phyloP scores from a whole-genome alignment of 1,284 basidiomycete species.

The Heterobasidion irregulare region DNA sequence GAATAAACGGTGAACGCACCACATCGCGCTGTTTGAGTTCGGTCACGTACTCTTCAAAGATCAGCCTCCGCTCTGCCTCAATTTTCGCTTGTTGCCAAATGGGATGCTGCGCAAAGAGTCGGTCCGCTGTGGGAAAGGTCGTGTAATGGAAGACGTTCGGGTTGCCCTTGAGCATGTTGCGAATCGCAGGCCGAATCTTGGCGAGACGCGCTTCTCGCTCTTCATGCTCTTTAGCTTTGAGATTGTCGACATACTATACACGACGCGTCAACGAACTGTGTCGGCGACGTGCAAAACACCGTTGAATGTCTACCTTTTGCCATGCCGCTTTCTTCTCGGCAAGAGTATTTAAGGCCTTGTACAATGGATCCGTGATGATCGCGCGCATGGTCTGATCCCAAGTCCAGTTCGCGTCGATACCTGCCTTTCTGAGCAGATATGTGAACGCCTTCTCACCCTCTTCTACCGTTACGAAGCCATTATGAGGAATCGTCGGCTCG shows the following conservation, averaged over 20 bases:
- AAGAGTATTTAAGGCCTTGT: conserved; percentile 89
- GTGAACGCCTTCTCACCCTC: conserved; percentile 94
- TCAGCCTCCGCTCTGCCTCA: conserved; percentile 73
- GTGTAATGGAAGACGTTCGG: conserved; percentile 84
- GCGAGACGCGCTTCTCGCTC: conserved; percentile 75
- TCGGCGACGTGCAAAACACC: background rate
- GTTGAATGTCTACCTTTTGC: conserved; percentile 61
- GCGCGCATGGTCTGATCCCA: conserved; percentile 99
- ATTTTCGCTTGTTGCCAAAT: conserved; percentile 83
- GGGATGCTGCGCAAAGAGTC: conserved; percentile 73
- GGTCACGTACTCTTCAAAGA: conserved; percentile 85
- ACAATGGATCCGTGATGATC: conserved; percentile 96
- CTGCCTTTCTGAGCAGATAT: conserved; percentile 80
- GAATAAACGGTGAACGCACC: conserved; percentile 36
- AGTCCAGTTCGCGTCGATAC: conserved; percentile 87
- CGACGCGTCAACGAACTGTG: background rate
- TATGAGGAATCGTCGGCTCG: conserved; percentile 79
- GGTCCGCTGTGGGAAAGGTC: conserved; percentile 81
- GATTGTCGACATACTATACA: conserved; percentile 58
- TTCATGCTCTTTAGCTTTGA: conserved; percentile 65
- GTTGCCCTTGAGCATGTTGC: conserved; percentile 78
- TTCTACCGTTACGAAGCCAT: conserved; percentile 78
- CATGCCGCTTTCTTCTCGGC: conserved; percentile 93
- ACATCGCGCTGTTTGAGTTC: conserved; percentile 83
- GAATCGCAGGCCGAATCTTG: conserved; percentile 75